Conservation (phyloP, 257 asterid genomes). For the Galeopsis tetrahit region DNA sequence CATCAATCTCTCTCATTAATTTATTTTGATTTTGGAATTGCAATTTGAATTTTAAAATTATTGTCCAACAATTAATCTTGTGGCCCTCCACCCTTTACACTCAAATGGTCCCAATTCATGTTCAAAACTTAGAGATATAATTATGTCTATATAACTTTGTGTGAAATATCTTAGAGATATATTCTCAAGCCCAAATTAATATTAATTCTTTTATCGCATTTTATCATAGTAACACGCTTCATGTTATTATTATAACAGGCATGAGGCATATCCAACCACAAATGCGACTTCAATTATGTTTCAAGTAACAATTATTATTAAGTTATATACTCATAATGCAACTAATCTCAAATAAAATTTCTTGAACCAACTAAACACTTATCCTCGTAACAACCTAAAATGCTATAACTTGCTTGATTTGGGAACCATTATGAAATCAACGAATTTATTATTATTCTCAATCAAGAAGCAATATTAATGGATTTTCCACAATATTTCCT, state of each 20-base stretch:
- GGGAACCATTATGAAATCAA: background rate
- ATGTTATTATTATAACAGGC: too few species aligned
- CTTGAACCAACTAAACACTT: slow-evolving; percentile 14
- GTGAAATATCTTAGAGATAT: too few species aligned
- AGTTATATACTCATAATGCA: background rate
- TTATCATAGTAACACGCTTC: too few species aligned
- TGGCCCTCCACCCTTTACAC: slow-evolving; percentile 36
- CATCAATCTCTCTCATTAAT: slow-evolving; percentile 20
- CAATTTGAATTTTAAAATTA: slow-evolving; percentile 17
- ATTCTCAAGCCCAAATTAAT: too few species aligned
- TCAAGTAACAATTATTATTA: slow-evolving; percentile 56
- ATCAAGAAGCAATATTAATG: background rate
- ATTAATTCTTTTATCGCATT: too few species aligned
- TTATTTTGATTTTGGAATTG: slow-evolving; percentile 29
- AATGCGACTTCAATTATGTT: slow-evolving; percentile 52
- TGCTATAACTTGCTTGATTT: background rate
- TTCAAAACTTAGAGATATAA: too few species aligned
- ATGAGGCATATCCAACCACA: too few species aligned
- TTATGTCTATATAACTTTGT: too few species aligned
- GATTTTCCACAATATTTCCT: background rate
- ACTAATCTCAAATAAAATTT: background rate
- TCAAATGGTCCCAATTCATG: slow-evolving; percentile 1
- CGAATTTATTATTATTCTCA: background rate
- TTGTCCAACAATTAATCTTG: background rate
- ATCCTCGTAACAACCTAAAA: background rate